Evolutionary conservation across 768 basidiomycete genomes (phyloP).

Genomic region (Auricularia auricula-judae): DNA sequence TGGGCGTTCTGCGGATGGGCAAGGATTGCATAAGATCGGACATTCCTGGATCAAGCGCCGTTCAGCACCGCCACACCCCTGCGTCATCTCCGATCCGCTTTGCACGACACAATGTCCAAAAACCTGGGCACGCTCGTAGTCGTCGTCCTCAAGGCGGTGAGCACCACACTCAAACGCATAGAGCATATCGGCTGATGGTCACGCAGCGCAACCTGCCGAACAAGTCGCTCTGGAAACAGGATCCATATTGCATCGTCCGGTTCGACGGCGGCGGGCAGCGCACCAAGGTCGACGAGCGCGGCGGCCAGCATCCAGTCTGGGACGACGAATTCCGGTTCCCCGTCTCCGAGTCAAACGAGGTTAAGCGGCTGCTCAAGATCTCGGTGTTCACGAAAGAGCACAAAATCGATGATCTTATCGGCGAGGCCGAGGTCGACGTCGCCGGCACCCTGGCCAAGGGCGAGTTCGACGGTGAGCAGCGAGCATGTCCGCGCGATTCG

Average conservation of each 20-base stretch:
- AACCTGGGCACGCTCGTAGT: slow-evolving; percentile 76
- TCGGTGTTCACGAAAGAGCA: slow-evolving; percentile 76
- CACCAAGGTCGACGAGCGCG: slow-evolving; percentile 67
- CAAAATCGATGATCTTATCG: slow-evolving; percentile 62
- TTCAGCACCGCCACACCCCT: too few species aligned
- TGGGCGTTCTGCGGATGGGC: too few species aligned
- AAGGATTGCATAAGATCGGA: too few species aligned
- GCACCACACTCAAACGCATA: slow-evolving; percentile 3
- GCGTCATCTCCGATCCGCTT: too few species aligned
- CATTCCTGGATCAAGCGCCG: too few species aligned
- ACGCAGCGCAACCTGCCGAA: slow-evolving; percentile 57
- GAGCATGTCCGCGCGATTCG: background rate
- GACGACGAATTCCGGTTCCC: slow-evolving; percentile 79
- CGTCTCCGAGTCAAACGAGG: slow-evolving; percentile 46
- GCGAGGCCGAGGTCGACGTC: slow-evolving; percentile 66
- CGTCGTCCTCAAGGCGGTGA: slow-evolving; percentile 68
- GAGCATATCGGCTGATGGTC: background rate
- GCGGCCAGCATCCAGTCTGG: slow-evolving; percentile 91
- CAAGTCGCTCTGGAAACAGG: slow-evolving; percentile 82
- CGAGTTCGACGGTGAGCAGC: slow-evolving; percentile 71
- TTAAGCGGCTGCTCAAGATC: slow-evolving; percentile 49
- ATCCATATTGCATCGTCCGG: slow-evolving; percentile 64
- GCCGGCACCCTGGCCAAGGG: slow-evolving; percentile 62
- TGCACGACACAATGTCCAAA: slow-evolving; percentile 10
- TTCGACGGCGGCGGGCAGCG: slow-evolving; percentile 52